phyloP scores from a whole-genome alignment of 139 green algal genomes.

The Zygnema cylindricum region DNA sequence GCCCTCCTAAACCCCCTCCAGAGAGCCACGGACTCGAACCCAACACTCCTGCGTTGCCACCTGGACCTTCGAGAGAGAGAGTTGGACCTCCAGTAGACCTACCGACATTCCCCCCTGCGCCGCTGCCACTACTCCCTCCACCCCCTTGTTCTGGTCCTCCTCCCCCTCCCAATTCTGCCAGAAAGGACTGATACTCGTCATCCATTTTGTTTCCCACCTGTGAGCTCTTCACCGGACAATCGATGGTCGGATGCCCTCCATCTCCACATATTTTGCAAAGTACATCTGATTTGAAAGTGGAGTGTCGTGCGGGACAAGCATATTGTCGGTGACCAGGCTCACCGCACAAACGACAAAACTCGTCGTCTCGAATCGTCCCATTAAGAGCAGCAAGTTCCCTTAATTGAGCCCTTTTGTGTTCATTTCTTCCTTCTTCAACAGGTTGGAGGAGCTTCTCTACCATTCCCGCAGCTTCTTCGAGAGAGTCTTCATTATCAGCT shows the following conservation, averaged over 20 bases:
- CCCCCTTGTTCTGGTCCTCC: slow-evolving; percentile 35
- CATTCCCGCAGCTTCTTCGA: slow-evolving; percentile 78
- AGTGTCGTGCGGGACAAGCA: slow-evolving; percentile 68
- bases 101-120: slow-evolving; percentile 17
- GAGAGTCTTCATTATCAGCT: slow-evolving; percentile 83
- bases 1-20: not conserved
- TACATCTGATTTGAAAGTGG: slow-evolving; percentile 49
- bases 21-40: slow-evolving; percentile 12
- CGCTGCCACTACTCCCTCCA: slow-evolving; percentile 19
- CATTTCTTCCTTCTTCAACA: slow-evolving; percentile 85
- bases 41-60: not conserved
- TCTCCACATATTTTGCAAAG: slow-evolving; percentile 66
- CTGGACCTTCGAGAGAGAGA: slow-evolving; percentile 18
- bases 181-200: slow-evolving; percentile 92
- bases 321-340: slow-evolving; percentile 70
- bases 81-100: not conserved
- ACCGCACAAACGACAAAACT: slow-evolving; percentile 77
- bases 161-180: slow-evolving; percentile 81
- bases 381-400: slow-evolving; percentile 93
- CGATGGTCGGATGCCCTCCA: slow-evolving; percentile 65
- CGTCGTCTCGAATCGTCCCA: slow-evolving; percentile 78
- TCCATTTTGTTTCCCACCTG: slow-evolving; percentile 84
- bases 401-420: slow-evolving; percentile 93
- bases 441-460: slow-evolving; percentile 84
- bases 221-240: slow-evolving; percentile 70